Conservation (phyloP, 129 eudicot genomes). For the Smallanthus sonchifolius region DNA sequence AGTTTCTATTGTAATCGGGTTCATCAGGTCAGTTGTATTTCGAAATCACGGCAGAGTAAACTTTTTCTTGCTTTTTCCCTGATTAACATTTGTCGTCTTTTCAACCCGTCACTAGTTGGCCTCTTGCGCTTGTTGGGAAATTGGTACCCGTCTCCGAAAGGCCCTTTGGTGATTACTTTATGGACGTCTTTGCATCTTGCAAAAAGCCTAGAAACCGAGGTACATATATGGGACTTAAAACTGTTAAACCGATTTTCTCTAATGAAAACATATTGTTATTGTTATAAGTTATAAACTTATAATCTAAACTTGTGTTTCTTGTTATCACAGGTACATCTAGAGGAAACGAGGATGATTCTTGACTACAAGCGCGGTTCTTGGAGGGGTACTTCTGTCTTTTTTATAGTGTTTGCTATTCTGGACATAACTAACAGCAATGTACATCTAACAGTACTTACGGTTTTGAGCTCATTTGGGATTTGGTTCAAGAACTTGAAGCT, state of each 20-base stretch:
- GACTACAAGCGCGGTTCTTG: neutral
- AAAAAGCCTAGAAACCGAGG: slow-evolving; percentile 16
- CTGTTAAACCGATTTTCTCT: neutral
- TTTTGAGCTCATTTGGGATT: neutral
- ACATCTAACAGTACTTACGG: slow-evolving; percentile 12
- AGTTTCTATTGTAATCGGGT: slow-evolving; percentile 57
- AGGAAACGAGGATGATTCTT: slow-evolving; percentile 18
- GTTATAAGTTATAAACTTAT: neutral
- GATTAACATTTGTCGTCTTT: neutral
- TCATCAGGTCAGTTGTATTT: slow-evolving; percentile 60
- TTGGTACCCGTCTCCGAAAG: slow-evolving; percentile 54
- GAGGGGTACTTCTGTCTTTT: neutral
- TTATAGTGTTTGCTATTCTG: slow-evolving; percentile 16
- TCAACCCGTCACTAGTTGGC: slow-evolving; percentile 42
- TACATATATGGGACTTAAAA: neutral
- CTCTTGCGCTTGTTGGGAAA: slow-evolving; percentile 54
- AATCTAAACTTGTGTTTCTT: neutral
- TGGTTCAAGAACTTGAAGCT: neutral
- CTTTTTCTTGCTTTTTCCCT: neutral
- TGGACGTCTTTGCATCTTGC: slow-evolving; percentile 9
- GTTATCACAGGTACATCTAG: slow-evolving; percentile 18
- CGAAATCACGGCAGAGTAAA: neutral
- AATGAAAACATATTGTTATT: neutral
- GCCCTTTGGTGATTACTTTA: slow-evolving; percentile 41
- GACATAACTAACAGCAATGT: slow-evolving; percentile 27